phyloP scores from a whole-genome alignment of 306 rosid species.

The Castanospermum australe region DNA sequence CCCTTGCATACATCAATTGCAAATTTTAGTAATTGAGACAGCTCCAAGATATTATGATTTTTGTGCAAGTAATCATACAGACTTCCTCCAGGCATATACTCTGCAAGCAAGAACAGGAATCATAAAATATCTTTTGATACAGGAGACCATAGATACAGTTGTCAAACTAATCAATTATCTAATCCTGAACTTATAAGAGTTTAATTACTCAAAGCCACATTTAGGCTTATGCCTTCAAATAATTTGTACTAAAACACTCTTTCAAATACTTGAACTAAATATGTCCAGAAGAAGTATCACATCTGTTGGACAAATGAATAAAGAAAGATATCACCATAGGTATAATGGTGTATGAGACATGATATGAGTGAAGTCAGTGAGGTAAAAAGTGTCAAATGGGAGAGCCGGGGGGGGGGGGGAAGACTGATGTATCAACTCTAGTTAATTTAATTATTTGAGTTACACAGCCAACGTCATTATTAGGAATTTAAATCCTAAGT shows the following conservation, averaged over 20 bases:
- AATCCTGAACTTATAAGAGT: conserved; percentile 10
- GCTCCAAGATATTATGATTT: conserved; percentile 74
- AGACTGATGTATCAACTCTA: no score
- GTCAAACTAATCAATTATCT: neutral
- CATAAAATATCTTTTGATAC: neutral
- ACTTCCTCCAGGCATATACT: conserved; percentile 99
- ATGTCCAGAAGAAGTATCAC: neutral
- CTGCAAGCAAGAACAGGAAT: conserved; percentile 49
- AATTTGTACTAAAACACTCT: neutral
- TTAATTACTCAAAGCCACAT: conserved; percentile 8
- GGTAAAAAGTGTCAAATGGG: neutral
- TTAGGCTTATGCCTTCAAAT: neutral
- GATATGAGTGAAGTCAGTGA: neutral
- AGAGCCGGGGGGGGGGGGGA: no score
- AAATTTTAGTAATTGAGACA: conserved; percentile 72
- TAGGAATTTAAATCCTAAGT: neutral
- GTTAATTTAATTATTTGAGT: neutral
- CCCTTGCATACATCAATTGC: conserved; percentile 94
- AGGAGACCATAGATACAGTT: neutral
- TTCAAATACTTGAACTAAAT: neutral
- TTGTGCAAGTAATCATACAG: conserved; percentile 96
- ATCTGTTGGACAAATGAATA: neutral
- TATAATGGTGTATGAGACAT: neutral
- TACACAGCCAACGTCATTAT: neutral
- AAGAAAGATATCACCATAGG: no score